Percentiles rank a stretch among this genome's conserved stretches.
Evolutionary conservation across 768 basidiomycete genomes (phyloP).

Genomic region (Leucocoprinus sp.): DNA sequence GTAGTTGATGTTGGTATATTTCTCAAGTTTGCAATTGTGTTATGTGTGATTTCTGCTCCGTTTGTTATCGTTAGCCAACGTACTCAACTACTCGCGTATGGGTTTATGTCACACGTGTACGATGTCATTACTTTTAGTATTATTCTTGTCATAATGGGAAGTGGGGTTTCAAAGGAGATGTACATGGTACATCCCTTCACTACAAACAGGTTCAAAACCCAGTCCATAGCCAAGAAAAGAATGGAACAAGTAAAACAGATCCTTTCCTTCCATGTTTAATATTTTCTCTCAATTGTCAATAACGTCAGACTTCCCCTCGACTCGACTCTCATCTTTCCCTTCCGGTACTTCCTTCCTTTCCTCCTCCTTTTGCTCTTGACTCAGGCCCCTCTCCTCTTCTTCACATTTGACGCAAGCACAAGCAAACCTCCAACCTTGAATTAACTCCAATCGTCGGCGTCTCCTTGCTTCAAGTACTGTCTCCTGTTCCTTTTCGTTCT

Average conservation of each 20-base stretch:
- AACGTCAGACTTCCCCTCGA: constrained; percentile 26
- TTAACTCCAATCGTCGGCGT: constrained; percentile 65
- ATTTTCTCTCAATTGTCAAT: too few relatives aligned
- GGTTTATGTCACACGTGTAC: too few relatives aligned
- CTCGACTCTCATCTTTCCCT: constrained; percentile 43
- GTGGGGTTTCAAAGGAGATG: not conserved
- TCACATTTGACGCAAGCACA: constrained; percentile 63
- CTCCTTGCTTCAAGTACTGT: constrained; percentile 45
- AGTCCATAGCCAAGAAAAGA: constrained; percentile 1
- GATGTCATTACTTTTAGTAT: not conserved
- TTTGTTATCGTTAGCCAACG: too few relatives aligned
- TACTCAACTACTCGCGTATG: too few relatives aligned
- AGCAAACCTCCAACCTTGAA: constrained; percentile 75
- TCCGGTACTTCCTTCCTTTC: constrained; percentile 26
- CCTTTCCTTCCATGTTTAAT: too few relatives aligned
- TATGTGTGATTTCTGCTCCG: too few relatives aligned
- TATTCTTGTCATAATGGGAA: not conserved
- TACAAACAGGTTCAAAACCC: not conserved
- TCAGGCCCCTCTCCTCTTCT: constrained; percentile 39
- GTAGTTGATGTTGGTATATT: too few relatives aligned
- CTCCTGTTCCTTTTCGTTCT: constrained; percentile 47
- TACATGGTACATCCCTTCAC: not conserved
- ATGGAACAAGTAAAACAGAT: too few relatives aligned
- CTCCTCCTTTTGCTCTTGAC: constrained; percentile 22
- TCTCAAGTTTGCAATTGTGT: too few relatives aligned